Evolutionary conservation across 148 eudicot species (phyloP).

Genomic region (Selenicereus undatus): DNA sequence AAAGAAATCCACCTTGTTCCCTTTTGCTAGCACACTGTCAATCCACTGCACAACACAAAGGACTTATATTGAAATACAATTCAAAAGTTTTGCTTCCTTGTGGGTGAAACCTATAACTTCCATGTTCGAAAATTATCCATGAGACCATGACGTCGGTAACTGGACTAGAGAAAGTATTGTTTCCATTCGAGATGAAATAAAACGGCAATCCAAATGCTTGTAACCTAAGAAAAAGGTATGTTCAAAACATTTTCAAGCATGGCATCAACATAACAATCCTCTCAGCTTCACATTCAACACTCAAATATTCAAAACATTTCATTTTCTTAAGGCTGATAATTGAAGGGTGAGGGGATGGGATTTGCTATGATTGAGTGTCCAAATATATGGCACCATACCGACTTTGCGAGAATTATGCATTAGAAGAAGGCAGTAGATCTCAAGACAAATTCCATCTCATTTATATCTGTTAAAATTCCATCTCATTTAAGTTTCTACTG

Average conservation of each 20-base stretch:
- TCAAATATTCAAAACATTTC: background rate
- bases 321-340: background rate
- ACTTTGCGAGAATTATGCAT: background rate
- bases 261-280: background rate
- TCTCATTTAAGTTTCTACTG: background rate
- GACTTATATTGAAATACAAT: background rate
- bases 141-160: background rate
- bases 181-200: background rate
- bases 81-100: background rate
- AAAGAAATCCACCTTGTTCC: constrained; percentile 59
- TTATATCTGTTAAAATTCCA: background rate
- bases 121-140: background rate
- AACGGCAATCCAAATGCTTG: background rate
- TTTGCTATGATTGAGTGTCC: background rate
- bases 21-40: constrained; percentile 66
- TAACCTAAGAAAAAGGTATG: background rate
- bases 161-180: background rate
- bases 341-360: background rate
- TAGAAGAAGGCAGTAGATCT: background rate
- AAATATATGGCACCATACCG: background rate
- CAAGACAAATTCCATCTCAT: background rate
- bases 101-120: background rate
- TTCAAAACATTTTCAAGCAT: background rate
- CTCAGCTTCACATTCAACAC: background rate
- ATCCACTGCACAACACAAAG: constrained; percentile 68